A percentile compares a stretch with the other conserved stretches of the same genome.
Conservation (phyloP, 768 basidiomycete genomes). For the Filobasidium wieringae region DNA sequence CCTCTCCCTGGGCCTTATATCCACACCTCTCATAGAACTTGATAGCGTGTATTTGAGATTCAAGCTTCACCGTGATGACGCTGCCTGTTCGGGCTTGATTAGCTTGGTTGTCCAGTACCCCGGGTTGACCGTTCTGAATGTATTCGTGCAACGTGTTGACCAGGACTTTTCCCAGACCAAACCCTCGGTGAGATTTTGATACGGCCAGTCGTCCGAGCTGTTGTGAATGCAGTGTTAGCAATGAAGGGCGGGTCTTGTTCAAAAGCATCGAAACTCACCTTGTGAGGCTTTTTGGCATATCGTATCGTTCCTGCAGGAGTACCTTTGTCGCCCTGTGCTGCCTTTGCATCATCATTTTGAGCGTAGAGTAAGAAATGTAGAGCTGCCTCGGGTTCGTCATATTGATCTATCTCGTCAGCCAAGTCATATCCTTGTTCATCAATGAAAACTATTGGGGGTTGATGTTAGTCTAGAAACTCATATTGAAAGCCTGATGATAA, state of each 20-base stretch:
- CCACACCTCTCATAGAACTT: slow-evolving; percentile 31
- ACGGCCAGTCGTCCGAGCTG: slow-evolving; percentile 31
- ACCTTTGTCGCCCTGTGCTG: not conserved
- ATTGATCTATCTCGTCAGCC: slow-evolving; percentile 34
- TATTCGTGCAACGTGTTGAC: slow-evolving; percentile 22
- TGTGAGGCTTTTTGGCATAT: slow-evolving; percentile 3
- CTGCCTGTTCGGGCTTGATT: not conserved
- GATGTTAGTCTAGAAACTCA: not conserved
- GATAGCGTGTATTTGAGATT: slow-evolving; percentile 18
- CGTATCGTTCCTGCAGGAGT: slow-evolving; percentile 10
- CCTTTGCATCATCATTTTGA: not conserved
- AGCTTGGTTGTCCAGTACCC: not conserved
- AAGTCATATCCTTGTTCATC: slow-evolving; percentile 28
- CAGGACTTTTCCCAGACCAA: slow-evolving; percentile 28
- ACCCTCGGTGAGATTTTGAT: slow-evolving; percentile 20
- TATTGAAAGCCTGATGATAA: not conserved
- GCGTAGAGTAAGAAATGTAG: slow-evolving; percentile 25
- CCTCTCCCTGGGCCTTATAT: slow-evolving; percentile 24
- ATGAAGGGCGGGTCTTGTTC: no score
- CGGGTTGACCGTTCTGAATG: not conserved
- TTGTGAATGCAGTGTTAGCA: not conserved
- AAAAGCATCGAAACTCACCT: slow-evolving; percentile 2
- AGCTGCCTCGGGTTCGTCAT: slow-evolving; percentile 22
- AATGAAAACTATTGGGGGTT: slow-evolving; percentile 1
- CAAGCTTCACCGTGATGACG: not conserved